phyloP scores from a whole-genome alignment of 2,329 filamentous ascomycete species.

The Hortaea sp. region DNA sequence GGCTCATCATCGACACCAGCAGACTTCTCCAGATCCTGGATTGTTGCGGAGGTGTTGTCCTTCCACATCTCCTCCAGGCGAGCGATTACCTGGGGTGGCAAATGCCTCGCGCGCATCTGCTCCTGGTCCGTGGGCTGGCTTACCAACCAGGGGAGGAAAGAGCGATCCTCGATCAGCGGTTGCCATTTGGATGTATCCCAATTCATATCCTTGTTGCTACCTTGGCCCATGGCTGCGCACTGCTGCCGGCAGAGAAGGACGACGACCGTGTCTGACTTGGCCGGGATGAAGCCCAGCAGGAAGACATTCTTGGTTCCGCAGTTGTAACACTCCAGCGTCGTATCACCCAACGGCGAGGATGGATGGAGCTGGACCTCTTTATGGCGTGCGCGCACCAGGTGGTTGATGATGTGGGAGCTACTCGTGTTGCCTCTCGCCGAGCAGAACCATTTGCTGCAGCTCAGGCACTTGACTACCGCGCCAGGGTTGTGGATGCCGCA shows the following conservation, averaged over 20 bases:
- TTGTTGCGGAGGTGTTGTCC: slow-evolving; percentile 77
- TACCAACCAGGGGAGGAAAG: slow-evolving; percentile 90
- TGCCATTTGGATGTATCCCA: slow-evolving; percentile 99
- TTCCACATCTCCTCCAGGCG: slow-evolving; percentile 99
- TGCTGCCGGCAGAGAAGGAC: slow-evolving; percentile 94
- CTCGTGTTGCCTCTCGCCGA: slow-evolving; percentile 93
- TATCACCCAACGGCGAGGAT: slow-evolving; percentile 84
- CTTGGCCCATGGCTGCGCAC: slow-evolving; percentile 73
- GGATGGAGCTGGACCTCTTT: slow-evolving; percentile 98
- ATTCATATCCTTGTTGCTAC: slow-evolving; percentile 98
- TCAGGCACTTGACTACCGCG: slow-evolving; percentile 90
- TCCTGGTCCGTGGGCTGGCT: slow-evolving; percentile 82
- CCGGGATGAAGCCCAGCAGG: slow-evolving; percentile 91
- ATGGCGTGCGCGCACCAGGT: slow-evolving; percentile 90
- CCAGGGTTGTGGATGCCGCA: slow-evolving; percentile 95
- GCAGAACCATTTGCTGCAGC: slow-evolving; percentile 98
- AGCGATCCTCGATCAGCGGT: slow-evolving; percentile 90
- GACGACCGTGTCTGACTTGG: slow-evolving; percentile 96
- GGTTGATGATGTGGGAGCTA: slow-evolving; percentile 96
- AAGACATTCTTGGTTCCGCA: slow-evolving; percentile 99
- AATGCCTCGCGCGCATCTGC: slow-evolving; percentile 85
- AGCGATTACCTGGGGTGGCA: slow-evolving; percentile 88
- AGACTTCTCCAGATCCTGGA: slow-evolving; percentile 84
- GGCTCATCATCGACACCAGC: slow-evolving; percentile 91
- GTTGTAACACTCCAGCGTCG: slow-evolving; percentile 96